Evolutionary conservation across 192 early-diverging fungal genomes (phyloP).

Genomic region (Endogone sp.): DNA sequence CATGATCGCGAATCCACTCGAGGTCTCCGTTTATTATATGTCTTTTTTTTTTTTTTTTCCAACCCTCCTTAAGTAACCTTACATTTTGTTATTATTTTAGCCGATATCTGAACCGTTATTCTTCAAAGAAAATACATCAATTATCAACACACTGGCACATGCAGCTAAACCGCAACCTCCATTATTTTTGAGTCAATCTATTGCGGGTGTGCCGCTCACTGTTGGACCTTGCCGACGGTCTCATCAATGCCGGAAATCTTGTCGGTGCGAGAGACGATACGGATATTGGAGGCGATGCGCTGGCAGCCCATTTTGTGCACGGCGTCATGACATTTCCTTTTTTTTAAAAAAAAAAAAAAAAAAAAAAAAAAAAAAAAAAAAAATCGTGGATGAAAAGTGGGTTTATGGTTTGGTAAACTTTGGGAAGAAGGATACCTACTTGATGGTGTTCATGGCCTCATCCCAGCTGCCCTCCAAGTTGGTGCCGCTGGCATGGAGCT

Average conservation of each 20-base stretch:
- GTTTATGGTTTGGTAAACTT: not conserved
- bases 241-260: not conserved
- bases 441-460: not conserved
- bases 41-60: no score
- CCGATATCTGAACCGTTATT: no score
- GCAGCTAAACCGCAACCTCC: not conserved
- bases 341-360: no score
- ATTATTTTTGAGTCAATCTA: not conserved
- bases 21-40: no score
- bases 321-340: not conserved
- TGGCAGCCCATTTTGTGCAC: not conserved
- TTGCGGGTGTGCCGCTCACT: not conserved
- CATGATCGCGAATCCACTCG: no score
- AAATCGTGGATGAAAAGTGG: no score
- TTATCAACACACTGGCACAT: no score
- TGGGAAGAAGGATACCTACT: not conserved
- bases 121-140: no score
- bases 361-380: no score
- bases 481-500: not conserved
- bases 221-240: not conserved
- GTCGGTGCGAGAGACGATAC: not conserved
- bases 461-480: not conserved
- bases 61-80: no score
- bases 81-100: no score
- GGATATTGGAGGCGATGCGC: not conserved